Evolutionary conservation across 768 basidiomycete genomes (phyloP).

Genomic region (Daedalea quercina): DNA sequence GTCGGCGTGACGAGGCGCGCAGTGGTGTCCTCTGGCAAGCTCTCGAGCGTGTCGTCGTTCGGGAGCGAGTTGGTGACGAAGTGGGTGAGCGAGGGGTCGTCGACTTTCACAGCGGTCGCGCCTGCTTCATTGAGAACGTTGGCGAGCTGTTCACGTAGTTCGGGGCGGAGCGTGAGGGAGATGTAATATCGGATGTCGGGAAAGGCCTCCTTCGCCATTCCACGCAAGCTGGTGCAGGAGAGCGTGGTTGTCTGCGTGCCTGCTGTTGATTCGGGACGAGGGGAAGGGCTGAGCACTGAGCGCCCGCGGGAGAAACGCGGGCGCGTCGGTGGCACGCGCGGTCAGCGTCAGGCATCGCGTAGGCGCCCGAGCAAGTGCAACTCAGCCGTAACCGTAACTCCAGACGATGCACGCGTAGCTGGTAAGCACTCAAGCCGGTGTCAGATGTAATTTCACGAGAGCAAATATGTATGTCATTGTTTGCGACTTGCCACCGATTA

Average conservation of each 20-base stretch:
- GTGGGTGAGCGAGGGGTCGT: conserved; percentile 37
- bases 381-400: too few species aligned
- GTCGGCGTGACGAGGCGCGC: conserved; percentile 39
- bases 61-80: conserved; percentile 50
- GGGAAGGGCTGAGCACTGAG: background rate
- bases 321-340: too few species aligned
- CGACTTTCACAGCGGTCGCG: conserved; percentile 29
- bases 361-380: too few species aligned
- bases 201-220: conserved; percentile 27
- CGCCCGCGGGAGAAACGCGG: too few species aligned
- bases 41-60: conserved; percentile 48
- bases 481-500: too few species aligned
- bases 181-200: conserved; percentile 39
- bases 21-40: conserved; percentile 21
- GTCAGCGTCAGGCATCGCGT: too few species aligned
- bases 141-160: conserved; percentile 37
- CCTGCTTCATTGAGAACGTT: conserved; percentile 48
- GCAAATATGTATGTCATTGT: too few species aligned
- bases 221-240: background rate
- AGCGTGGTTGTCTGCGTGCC: background rate
- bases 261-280: background rate
- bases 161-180: conserved; percentile 38
- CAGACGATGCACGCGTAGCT: too few species aligned
- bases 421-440: too few species aligned
- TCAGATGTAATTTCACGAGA: too few species aligned